phyloP scores from a whole-genome alignment of 1,284 basidiomycete species.

The Moniliophthora roreri region DNA sequence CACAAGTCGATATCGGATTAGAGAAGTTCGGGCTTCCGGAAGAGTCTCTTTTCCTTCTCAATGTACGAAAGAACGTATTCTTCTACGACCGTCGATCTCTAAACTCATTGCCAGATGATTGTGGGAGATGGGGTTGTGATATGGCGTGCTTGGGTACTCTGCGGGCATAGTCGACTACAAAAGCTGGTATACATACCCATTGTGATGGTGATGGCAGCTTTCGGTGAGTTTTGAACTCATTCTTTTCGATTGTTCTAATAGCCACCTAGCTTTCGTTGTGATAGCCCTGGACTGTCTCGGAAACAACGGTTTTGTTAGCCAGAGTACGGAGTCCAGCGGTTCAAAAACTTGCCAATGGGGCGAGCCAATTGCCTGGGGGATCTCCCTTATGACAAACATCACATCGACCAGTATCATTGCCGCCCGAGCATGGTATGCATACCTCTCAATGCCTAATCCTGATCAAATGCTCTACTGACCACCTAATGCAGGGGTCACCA shows the following conservation, averaged over 20 bases:
- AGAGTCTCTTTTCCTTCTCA: no score
- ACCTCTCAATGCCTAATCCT: no score
- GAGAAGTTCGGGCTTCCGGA: no score
- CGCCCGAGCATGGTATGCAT: slow-evolving; percentile 8
- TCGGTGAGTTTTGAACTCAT: background rate
- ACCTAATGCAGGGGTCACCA: background rate
- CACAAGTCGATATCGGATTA: no score
- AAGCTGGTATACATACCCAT: background rate
- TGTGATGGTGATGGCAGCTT: background rate
- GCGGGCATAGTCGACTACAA: background rate
- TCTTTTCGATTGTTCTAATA: background rate
- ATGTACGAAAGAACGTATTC: no score
- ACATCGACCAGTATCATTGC: slow-evolving; percentile 9
- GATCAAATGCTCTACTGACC: no score
- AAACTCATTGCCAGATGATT: slow-evolving; percentile 5
- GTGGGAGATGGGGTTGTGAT: slow-evolving; percentile 10
- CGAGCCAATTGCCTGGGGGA: slow-evolving; percentile 9
- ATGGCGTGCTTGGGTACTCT: slow-evolving; percentile 11
- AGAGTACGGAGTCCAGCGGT: slow-evolving; percentile 4
- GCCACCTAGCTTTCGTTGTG: background rate
- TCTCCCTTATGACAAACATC: slow-evolving; percentile 9
- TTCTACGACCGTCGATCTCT: no score
- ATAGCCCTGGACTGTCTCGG: slow-evolving; percentile 6
- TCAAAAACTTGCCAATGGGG: slow-evolving; percentile 9
- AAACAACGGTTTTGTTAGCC: background rate